Percentiles rank a stretch among this genome's conserved stretches.
phyloP scores from a whole-genome alignment of 2,329 filamentous ascomycete species.

The Colletotrichum graminicola region DNA sequence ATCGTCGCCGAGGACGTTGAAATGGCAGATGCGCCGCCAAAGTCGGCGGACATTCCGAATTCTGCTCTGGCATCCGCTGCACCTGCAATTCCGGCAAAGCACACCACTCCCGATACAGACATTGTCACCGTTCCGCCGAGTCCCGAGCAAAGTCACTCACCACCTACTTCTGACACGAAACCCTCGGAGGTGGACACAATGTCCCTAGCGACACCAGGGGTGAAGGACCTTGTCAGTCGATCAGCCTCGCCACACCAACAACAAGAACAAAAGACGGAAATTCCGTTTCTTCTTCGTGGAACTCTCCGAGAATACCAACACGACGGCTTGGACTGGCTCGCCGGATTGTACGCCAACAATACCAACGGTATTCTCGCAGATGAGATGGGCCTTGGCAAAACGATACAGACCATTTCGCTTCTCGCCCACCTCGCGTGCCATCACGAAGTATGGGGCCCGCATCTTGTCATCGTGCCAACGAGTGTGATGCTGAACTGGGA shows the following conservation, averaged over 20 bases:
- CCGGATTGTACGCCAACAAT: constrained; percentile 88
- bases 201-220: constrained; percentile 37
- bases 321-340: constrained; percentile 96
- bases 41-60: constrained; percentile 38
- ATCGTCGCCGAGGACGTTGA: constrained; percentile 47
- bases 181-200: constrained; percentile 62
- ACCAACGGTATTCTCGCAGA: constrained; percentile 98
- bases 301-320: constrained; percentile 96
- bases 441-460: constrained; percentile 93
- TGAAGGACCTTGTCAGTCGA: constrained; percentile 48
- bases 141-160: constrained; percentile 60
- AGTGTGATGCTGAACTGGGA: constrained; percentile 99
- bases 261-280: constrained; percentile 70
- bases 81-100: constrained; percentile 45
- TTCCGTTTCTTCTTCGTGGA: constrained; percentile 87
- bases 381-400: constrained; percentile 98
- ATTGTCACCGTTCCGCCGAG: constrained; percentile 58
- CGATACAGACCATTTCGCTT: constrained; percentile 95
- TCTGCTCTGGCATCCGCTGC: constrained; percentile 46
- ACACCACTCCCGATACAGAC: constrained; percentile 58
- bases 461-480: constrained; percentile 95
- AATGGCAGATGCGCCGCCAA: constrained; percentile 49
- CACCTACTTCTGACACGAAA: constrained; percentile 64
- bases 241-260: constrained; percentile 49
- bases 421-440: constrained; percentile 92